phyloP scores from a whole-genome alignment of 768 basidiomycete species.

The Tulasnella calospora region DNA sequence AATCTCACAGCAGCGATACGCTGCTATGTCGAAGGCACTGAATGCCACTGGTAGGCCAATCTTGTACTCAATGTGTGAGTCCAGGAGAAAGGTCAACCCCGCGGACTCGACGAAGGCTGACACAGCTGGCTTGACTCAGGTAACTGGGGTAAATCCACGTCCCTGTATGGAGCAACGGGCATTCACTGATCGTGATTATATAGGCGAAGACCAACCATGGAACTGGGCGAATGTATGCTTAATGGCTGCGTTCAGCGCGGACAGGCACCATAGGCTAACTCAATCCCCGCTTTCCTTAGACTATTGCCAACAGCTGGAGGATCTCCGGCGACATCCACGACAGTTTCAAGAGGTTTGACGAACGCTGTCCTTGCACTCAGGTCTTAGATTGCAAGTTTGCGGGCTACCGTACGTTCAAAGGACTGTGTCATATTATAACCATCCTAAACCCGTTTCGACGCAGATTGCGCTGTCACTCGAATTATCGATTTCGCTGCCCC shows the following conservation, averaged over 20 bases:
- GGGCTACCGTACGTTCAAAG: constrained; percentile 35
- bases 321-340: constrained; percentile 53
- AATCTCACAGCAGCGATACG: constrained; percentile 14
- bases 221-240: constrained; percentile 37
- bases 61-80: constrained; percentile 50
- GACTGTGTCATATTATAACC: neutral
- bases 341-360: constrained; percentile 38
- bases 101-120: neutral
- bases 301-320: constrained; percentile 43
- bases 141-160: constrained; percentile 13
- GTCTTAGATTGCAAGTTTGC: constrained; percentile 41
- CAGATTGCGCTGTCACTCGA: constrained; percentile 45
- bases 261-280: neutral
- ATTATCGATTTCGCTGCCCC: constrained; percentile 53
- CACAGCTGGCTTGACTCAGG: neutral
- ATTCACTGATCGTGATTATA: neutral
- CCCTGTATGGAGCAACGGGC: neutral
- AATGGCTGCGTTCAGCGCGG: neutral
- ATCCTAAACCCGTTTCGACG: neutral
- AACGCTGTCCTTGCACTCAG: constrained; percentile 39
- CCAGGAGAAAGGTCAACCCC: constrained; percentile 34
- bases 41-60: constrained; percentile 45
- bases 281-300: neutral
- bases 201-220: constrained; percentile 42
- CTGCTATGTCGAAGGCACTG: constrained; percentile 47